A percentile compares a stretch with the other conserved stretches of the same genome.
These are phyloP conservation scores for Elasticomyces elasticus DNA, from an alignment of 495 filamentous ascomycete genomes.

Conservation along the genomic window DNA sequence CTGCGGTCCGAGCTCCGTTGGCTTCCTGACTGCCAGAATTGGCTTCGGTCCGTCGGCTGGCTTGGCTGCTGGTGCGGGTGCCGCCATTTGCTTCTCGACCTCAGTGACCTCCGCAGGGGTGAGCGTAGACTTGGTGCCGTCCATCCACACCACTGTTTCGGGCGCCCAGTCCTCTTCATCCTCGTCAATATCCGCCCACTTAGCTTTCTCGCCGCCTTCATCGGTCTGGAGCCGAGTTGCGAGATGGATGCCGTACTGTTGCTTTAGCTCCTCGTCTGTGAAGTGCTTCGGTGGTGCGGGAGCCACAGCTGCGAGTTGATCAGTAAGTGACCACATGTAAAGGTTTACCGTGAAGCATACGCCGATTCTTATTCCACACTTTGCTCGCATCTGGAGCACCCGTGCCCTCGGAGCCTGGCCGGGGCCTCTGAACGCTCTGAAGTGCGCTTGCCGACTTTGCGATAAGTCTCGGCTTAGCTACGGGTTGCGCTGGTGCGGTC, in stretches of 20 bases:
- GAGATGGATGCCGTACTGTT: slow-evolving; percentile 92
- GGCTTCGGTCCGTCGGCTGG: slow-evolving; percentile 10
- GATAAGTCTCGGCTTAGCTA: slow-evolving; percentile 50
- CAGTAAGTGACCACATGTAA: background rate
- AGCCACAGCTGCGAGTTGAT: slow-evolving; percentile 50
- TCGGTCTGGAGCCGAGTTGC: slow-evolving; percentile 83
- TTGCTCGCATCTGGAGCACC: slow-evolving; percentile 56
- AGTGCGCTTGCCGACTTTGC: slow-evolving; percentile 54
- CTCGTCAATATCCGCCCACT: slow-evolving; percentile 98
- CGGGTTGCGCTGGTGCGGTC: slow-evolving; percentile 42
- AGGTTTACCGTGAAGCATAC: slow-evolving; percentile 42
- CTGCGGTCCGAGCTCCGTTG: slow-evolving; percentile 22
- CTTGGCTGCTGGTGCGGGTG: slow-evolving; percentile 5
- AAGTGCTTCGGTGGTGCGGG: slow-evolving; percentile 80
- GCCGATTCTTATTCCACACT: slow-evolving; percentile 98
- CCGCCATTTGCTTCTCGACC: slow-evolving; percentile 2
- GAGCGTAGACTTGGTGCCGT: slow-evolving; percentile 85
- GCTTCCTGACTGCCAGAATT: slow-evolving; percentile 11
- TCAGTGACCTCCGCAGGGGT: slow-evolving; percentile 35
- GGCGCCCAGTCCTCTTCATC: slow-evolving; percentile 98
- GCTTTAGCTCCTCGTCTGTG: slow-evolving; percentile 93
- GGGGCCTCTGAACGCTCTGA: slow-evolving; percentile 40
- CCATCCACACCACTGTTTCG: slow-evolving; percentile 91
- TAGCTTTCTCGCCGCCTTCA: slow-evolving; percentile 68
- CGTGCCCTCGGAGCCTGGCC: slow-evolving; percentile 7